Evolutionary conservation across 345 rosid species (phyloP).

Genomic region (Camelina neglecta): DNA sequence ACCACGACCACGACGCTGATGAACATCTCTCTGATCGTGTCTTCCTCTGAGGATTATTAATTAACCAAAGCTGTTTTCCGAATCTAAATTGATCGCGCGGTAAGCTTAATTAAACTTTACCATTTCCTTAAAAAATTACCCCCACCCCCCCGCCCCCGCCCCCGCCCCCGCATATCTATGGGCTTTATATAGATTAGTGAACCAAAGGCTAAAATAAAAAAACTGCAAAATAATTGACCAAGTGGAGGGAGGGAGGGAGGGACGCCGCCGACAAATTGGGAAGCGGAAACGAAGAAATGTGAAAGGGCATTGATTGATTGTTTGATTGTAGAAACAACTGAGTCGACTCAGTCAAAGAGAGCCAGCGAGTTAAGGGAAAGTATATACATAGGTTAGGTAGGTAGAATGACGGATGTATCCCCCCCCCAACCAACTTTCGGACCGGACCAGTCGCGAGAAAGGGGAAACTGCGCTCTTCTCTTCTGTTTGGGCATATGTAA

Average conservation of each 20-base stretch:
- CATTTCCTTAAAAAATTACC: no score
- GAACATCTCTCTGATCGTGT: no score
- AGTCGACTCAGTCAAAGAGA: conserved; percentile 2
- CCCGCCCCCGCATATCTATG: no score
- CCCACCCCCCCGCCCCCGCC: no score
- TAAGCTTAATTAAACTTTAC: no score
- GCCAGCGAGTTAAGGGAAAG: background rate
- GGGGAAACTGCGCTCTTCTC: background rate
- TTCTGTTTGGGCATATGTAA: background rate
- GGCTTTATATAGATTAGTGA: no score
- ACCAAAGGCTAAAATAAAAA: no score
- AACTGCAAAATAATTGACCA: no score
- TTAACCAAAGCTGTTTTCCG: no score
- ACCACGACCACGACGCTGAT: background rate
- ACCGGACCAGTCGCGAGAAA: conserved; percentile 19
- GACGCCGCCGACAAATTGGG: conserved; percentile 13
- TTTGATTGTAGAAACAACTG: background rate
- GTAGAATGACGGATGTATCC: conserved; percentile 28
- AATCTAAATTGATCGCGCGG: no score
- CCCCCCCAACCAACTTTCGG: background rate
- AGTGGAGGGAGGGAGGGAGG: no score
- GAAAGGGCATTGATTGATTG: background rate
- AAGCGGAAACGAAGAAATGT: conserved; percentile 20
- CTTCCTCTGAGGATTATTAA: no score
- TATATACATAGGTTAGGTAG: background rate